Percentiles rank a stretch among this genome's conserved stretches.
Conservation (phyloP, 2,329 filamentous ascomycete species). For the Fusarium burgessii region DNA sequence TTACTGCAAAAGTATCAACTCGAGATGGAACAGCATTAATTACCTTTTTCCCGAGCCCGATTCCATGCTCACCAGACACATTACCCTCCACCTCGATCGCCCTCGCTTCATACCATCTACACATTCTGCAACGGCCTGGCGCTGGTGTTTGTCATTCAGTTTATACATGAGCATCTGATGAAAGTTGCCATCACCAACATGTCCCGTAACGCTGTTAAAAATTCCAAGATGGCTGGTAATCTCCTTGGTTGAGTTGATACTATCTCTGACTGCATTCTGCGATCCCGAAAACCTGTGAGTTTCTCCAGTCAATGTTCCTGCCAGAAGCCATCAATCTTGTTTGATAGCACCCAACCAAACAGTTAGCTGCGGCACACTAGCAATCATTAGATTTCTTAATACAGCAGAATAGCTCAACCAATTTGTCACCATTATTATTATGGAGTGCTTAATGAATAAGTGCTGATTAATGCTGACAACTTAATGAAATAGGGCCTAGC, state of each 20-base stretch:
- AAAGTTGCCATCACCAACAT: conserved; percentile 82
- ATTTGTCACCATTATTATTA: no score
- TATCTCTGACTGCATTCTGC: conserved; percentile 67
- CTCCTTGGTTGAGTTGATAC: conserved; percentile 68
- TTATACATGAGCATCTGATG: conserved; percentile 64
- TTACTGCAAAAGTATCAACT: fast-evolving
- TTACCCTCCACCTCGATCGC: conserved; percentile 79
- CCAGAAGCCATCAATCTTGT: no score
- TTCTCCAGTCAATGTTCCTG: no score
- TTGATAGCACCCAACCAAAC: no score
- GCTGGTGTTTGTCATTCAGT: conserved; percentile 67
- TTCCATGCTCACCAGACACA: conserved; percentile 62
- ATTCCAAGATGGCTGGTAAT: conserved; percentile 71
- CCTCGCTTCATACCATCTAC: conserved; percentile 76
- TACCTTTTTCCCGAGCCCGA: conserved; percentile 1
- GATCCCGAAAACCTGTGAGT: conserved; percentile 70
- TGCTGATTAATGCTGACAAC: no score
- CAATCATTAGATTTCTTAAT: no score
- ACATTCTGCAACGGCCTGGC: conserved; percentile 65
- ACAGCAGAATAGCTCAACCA: no score
- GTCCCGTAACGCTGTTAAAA: conserved; percentile 75
- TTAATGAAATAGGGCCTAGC: no score
- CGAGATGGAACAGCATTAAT: neutral
- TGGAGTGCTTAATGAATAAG: no score
- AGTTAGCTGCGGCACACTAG: no score